Conservation (phyloP, 306 rosid species). For the Clitoria ternatea region DNA sequence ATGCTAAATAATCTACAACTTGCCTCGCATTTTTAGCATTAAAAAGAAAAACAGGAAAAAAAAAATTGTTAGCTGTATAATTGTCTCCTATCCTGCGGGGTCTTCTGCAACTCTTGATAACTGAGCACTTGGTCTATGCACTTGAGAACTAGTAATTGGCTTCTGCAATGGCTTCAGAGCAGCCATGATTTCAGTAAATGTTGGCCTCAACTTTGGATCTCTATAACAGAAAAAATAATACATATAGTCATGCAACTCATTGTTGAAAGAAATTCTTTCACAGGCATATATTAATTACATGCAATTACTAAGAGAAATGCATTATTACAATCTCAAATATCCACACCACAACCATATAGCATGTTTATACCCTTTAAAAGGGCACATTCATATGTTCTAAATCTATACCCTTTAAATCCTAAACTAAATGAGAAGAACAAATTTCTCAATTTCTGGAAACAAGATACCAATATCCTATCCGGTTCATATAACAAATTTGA, state of each 20-base stretch:
- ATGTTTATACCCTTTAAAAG: not conserved
- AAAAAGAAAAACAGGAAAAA: conserved; percentile 15
- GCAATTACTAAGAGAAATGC: conserved; percentile 6
- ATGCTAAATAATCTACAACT: conserved; percentile 49
- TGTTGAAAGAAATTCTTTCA: not conserved
- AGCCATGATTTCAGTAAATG: conserved; percentile 93
- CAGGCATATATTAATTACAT: not conserved
- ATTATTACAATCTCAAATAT: not conserved
- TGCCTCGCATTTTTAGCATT: conserved; percentile 41
- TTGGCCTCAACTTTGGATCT: conserved; percentile 87
- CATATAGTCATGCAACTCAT: conserved; percentile 9
- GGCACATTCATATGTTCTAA: not conserved
- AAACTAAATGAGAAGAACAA: conserved; percentile 5
- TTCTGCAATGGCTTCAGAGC: conserved; percentile 90
- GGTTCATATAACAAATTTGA: not conserved
- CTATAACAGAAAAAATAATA: conserved; percentile 44
- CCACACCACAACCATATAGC: not conserved
- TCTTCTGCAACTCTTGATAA: conserved; percentile 43
- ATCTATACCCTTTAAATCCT: no score
- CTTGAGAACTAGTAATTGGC: conserved; percentile 63
- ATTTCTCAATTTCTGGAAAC: not conserved
- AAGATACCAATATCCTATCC: not conserved
- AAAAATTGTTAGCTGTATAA: conserved; percentile 32
- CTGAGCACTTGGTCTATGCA: conserved; percentile 48
- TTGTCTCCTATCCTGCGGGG: conserved; percentile 32